These are phyloP conservation scores for Trichophyton simii DNA, from an alignment of 2,329 filamentous ascomycete species.

Conservation along the genomic window DNA sequence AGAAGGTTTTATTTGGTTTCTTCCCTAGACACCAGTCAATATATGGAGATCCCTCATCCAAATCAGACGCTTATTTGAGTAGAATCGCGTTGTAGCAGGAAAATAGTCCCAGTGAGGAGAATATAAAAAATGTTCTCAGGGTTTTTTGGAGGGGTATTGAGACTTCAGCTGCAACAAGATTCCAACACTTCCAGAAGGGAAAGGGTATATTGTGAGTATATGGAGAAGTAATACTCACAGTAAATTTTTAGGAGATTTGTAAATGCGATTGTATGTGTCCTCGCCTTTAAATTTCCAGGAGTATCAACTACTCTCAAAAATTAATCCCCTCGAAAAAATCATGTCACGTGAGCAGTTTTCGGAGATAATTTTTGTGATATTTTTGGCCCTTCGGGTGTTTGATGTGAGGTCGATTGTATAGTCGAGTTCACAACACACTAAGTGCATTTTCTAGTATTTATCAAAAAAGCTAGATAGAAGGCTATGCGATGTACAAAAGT, in stretches of 20 bases:
- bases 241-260: not conserved
- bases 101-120: no score
- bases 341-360: not conserved
- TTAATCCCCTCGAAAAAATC: not conserved
- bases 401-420: no score
- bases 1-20: not conserved
- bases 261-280: not conserved
- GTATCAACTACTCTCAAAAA: not conserved
- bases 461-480: not conserved
- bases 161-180: not conserved
- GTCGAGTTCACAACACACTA: not conserved
- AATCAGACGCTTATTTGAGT: not conserved
- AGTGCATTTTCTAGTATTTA: not conserved
- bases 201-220: not conserved
- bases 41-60: not conserved
- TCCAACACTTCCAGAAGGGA: not conserved
- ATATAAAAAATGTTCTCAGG: not conserved
- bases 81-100: no score
- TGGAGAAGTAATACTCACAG: not conserved
- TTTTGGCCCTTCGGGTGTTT: no score
- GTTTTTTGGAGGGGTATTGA: not conserved
- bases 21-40: not conserved
- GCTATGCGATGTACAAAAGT: not conserved
- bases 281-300: not conserved
- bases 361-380: no score